Conservation (phyloP, 2,329 filamentous ascomycete genomes). For the Gyromitra esculenta region DNA sequence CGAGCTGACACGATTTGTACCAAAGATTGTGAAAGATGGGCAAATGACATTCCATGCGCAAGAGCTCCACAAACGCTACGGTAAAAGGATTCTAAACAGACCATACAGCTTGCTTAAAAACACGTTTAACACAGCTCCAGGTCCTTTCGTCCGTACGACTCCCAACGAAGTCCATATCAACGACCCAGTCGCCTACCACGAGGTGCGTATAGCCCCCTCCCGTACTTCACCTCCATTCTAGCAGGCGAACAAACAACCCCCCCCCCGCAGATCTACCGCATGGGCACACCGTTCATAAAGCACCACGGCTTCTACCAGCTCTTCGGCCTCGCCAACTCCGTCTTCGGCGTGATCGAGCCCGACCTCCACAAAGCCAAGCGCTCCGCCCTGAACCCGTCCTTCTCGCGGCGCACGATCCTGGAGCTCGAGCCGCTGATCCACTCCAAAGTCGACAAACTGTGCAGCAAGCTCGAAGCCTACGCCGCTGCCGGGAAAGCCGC, state of each 20-base stretch:
- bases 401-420: constrained; percentile 61
- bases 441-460: constrained; percentile 58
- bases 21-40: constrained; percentile 51
- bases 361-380: constrained; percentile 61
- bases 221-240: not conserved
- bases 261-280: constrained; percentile 26
- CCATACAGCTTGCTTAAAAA: not conserved
- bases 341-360: constrained; percentile 61
- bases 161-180: constrained; percentile 66
- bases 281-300: constrained; percentile 59
- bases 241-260: too few species aligned
- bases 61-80: constrained; percentile 56
- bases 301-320: constrained; percentile 61
- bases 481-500: not conserved
- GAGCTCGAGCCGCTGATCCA: constrained; percentile 60
- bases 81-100: constrained; percentile 23
- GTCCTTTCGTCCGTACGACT: constrained; percentile 57
- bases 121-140: constrained; percentile 45
- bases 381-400: constrained; percentile 62
- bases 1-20: not conserved
- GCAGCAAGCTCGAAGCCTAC: constrained; percentile 8
- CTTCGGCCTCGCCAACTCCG: constrained; percentile 62
- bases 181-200: constrained; percentile 39
- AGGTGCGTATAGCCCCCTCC: not conserved
- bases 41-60: constrained; percentile 35